phyloP scores from a whole-genome alignment of 192 early-diverging fungal genomes.

The Coemansia sp. region DNA sequence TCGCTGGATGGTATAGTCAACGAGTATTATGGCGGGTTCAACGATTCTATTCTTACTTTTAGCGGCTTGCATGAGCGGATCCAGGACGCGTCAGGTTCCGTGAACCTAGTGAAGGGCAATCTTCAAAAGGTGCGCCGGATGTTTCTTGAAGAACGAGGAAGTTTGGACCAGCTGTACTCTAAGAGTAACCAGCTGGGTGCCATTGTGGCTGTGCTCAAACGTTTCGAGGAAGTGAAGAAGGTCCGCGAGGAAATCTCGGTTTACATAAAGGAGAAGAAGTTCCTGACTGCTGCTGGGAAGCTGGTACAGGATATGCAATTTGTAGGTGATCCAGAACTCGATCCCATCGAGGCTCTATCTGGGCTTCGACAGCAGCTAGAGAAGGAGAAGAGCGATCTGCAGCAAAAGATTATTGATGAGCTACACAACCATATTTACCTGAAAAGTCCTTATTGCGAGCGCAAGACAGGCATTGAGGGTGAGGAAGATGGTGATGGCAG shows the following conservation, averaged over 20 bases:
- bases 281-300: slow-evolving; percentile 63
- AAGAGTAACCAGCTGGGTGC: slow-evolving; percentile 76
- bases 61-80: slow-evolving; percentile 74
- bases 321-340: slow-evolving; percentile 63
- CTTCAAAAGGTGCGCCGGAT: slow-evolving; percentile 65
- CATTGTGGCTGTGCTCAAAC: slow-evolving; percentile 73
- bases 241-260: slow-evolving; percentile 63
- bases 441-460: slow-evolving; percentile 74
- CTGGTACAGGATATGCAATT: slow-evolving; percentile 64
- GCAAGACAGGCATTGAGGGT: slow-evolving; percentile 45
- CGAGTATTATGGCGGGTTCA: slow-evolving; percentile 81
- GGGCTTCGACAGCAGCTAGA: slow-evolving; percentile 66
- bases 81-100: slow-evolving; percentile 62
- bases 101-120: slow-evolving; percentile 62
- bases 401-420: slow-evolving; percentile 70
- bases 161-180: slow-evolving; percentile 67
- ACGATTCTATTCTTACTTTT: slow-evolving; percentile 78
- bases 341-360: slow-evolving; percentile 66
- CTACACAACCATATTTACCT: slow-evolving; percentile 77
- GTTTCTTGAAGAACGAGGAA: slow-evolving; percentile 62
- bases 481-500: slow-evolving; percentile 36
- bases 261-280: slow-evolving; percentile 65
- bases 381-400: slow-evolving; percentile 46
- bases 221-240: slow-evolving; percentile 68
- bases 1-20: slow-evolving; percentile 72